Evolutionary conservation across 2,329 filamentous ascomycete genomes (phyloP), one percentile per base, ranked within the genome.

Genomic region (Ophiostoma fasciatum): DNA sequence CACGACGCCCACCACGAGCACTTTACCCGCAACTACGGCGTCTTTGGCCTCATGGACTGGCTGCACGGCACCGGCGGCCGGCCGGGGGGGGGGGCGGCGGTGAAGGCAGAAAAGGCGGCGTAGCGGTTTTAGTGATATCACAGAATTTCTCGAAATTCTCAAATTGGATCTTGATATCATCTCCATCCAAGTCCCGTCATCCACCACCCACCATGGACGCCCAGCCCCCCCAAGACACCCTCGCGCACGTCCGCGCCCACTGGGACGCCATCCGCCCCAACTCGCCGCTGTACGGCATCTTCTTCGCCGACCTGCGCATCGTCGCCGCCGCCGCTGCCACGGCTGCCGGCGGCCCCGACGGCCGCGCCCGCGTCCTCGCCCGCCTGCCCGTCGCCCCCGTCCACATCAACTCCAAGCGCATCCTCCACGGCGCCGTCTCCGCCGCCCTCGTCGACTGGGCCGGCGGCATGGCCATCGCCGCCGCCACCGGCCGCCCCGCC

Each of bases 391-490:
- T 75, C 7, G 57, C 54, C 13, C 42, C 54, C 10, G 63, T 66
- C 44, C 79, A 83, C 53, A 64, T 82, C 52, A 83, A 83, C 59
- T 71, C 70, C 41, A 66, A 70, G 38, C 68, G 71, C 6, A 71
- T 69, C 15, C 64, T 85, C 8, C 80, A 85, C 56, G 80, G 80
- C 44, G 74, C 75, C 33, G 78, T 81, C 4, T 76, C 73, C 20
- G 78, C 78, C 0, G 71, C 78, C 1, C 64, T 85, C 15, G 66
- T 82, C 31, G 80, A 85, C 59, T 82, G 78, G 68, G 68, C 71
- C 6, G 81, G 79, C 28, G 78, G 79, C 22, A 64, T 84, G 56
- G 77, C 78, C 17, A 78, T 85, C 46, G 72, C 76, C 4, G 68
- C 71, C 0, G 67, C 71, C 1, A 78, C 81, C 44, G 54, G 75